Evolutionary conservation across 106 monocot genomes (phyloP), one percentile per base, ranked within the genome.

Genomic region (Gastrodia elata): DNA sequence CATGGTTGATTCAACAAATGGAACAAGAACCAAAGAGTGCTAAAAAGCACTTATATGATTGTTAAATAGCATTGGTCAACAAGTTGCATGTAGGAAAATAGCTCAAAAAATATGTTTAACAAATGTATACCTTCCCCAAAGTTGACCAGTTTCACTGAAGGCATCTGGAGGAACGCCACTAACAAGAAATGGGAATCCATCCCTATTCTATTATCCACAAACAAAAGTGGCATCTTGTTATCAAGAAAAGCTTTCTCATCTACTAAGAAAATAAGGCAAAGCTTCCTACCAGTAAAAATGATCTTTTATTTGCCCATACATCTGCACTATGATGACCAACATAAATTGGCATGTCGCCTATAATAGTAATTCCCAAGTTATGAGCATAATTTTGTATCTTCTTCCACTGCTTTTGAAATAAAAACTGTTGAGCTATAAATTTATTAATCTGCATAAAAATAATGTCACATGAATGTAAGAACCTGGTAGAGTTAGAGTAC

Each of bases 301-400:
- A 92, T 67, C 75, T 93, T 84, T 76, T 93, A 61, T 98, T 93
- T 74, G 98, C 98, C 98, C 98, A 98, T 75, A 98, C 91, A 85
- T 98, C 98, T 42, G 98, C 93, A 86, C 98, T 98, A 71, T 98
- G 98, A 84, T 91, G 80, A 33, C 98, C 98, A 41, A 98, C 98
- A 89, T 98, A 98, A 76, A 98, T 98, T 48, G 98, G 98, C 98
- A 98, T 93, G 75, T 98, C 98, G 61, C 98, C 98, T 81, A 98
- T 93, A 37, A 98, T 93, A 56, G 71, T 86, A 65, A 98, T 91
- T 72, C 93, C 87, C 73, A 84, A 71, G 33, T 83, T 77, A 32
- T 87, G 77, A 22, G 98, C 98, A 87, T 87, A 68, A 22, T 24
- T 76, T 16, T 88, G 86, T 78, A 98, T 76, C 64, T 78, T 93